Percentiles rank a stretch among this genome's conserved stretches.
These are phyloP conservation scores for Chalciporus sp. DNA, from an alignment of 1,284 basidiomycete species.

Conservation along the genomic window DNA sequence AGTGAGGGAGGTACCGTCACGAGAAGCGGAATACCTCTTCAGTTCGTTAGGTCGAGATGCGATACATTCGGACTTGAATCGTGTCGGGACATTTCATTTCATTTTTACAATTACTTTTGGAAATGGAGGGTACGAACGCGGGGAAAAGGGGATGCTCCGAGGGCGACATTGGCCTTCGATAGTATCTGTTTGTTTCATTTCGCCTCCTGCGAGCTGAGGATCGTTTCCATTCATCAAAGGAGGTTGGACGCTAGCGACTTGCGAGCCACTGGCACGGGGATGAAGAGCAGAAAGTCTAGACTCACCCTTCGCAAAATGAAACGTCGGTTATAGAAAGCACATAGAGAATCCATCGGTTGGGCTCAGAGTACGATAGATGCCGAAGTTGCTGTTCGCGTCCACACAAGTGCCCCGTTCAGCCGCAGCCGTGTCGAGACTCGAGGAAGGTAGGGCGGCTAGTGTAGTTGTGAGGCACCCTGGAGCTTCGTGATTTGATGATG, in stretches of 20 bases:
- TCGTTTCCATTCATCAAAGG: background rate
- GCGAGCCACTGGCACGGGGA: conserved; percentile 19
- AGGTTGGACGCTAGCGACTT: background rate
- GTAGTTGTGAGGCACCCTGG: too few relatives aligned
- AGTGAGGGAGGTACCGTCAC: background rate
- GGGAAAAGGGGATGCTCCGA: conserved; percentile 6
- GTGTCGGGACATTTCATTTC: too few relatives aligned
- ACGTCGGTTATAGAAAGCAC: conserved; percentile 8
- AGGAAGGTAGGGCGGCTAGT: too few relatives aligned
- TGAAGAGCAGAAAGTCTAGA: conserved; percentile 11
- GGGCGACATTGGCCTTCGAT: conserved; percentile 9
- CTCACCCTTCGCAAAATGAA: conserved; percentile 14
- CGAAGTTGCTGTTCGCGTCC: conserved; percentile 7
- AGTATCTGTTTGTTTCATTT: conserved; percentile 1
- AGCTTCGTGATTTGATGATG: too few relatives aligned
- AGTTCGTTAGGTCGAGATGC: background rate
- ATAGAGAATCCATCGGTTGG: conserved; percentile 3
- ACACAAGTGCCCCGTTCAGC: too few relatives aligned
- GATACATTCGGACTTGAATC: background rate
- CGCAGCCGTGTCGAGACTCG: too few relatives aligned
- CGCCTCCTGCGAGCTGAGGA: background rate
- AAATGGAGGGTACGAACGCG: conserved; percentile 3
- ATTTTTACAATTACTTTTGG: conserved; percentile 6
- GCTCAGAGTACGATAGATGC: conserved; percentile 1
- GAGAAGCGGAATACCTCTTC: background rate